Evolutionary conservation across 805 yeast species (phyloP), one percentile per base, ranked within the genome.

Genomic region (Hanseniaspora valbyensis): DNA sequence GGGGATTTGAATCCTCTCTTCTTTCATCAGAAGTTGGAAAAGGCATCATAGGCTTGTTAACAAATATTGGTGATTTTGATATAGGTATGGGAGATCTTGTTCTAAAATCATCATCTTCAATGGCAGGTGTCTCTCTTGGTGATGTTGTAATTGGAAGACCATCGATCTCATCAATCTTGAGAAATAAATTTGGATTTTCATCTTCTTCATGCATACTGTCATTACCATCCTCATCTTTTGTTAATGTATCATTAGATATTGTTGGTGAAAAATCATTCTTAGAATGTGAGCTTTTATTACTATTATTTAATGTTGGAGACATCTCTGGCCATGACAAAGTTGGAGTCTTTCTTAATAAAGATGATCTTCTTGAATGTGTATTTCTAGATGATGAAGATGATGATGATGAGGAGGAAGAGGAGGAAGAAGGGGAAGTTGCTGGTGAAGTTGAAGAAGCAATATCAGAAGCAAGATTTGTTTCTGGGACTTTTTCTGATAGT

Each of bases 121-220:
- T 4, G 3, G 19, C 8, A 26, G 7, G 3, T 40, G 14, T n/a
- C 13, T 19, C 44, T 4, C 22, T 38, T 0, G 50, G 44, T 12
- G 50, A 45, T 7, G 25, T 10, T 25, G 41, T 30, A 13, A 46
- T n/a, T 2, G 50, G 44, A 33, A 46, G 66, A 1, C 67, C 67
- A 46, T 65, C 69, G 4, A 65, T 61, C 51, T 65, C 69, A 50
- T 65, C 69, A 1, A 65, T 68, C 53, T 65, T 64, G 2, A 63
- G 59, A 53, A 64, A 65, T 0, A 59, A 62, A 24, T 63, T 59
- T 37, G 38, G 53, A 49, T 34, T 52, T 4, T 49, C 50, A n/a
- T 40, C 53, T n/a, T 48, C 53, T 7, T 57, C 56, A 14, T 54
- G 52, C 10, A 44, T 53, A 26, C 54, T 53, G 13, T 43, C 34